phyloP scores from a whole-genome alignment of 169 alveolate genomes.

The Cryptosporidium ryanae region DNA sequence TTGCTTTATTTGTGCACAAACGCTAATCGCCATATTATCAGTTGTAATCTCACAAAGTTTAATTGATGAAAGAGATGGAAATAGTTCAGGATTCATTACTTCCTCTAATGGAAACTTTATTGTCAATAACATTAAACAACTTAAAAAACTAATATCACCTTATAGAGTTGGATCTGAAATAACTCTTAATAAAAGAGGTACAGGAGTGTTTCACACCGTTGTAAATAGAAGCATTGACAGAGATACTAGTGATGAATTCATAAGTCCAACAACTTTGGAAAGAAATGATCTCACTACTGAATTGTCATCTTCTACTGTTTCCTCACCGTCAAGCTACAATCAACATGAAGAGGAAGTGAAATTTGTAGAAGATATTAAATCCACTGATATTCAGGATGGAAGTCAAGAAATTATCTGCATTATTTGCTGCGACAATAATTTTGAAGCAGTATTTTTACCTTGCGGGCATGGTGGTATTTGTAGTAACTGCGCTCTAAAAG shows the following conservation, averaged over 20 bases:
- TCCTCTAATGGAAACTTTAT: constrained; percentile 12
- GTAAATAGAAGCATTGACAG: background rate
- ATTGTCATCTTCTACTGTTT: constrained; percentile 8
- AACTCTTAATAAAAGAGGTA: constrained; percentile 35
- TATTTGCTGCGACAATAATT: constrained; percentile 52
- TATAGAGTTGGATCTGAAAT: constrained; percentile 36
- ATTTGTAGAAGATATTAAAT: background rate
- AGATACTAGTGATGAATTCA: background rate
- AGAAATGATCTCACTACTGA: background rate
- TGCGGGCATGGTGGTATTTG: constrained; percentile 73
- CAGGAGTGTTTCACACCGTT: constrained; percentile 42
- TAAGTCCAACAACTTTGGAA: background rate
- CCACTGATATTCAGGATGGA: background rate
- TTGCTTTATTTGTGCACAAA: constrained; percentile 40
- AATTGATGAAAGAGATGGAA: constrained; percentile 18
- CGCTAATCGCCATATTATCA: constrained; percentile 22
- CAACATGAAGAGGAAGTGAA: background rate
- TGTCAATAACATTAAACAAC: constrained; percentile 13
- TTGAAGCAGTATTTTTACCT: constrained; percentile 53
- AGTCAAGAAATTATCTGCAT: background rate
- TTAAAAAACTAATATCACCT: constrained; percentile 43
- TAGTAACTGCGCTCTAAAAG: constrained; percentile 47
- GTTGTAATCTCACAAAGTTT: constrained; percentile 51
- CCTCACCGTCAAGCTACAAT: constrained; percentile 3
- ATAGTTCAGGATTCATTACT: background rate